These are phyloP conservation scores for Tulasnella sp. DNA, from an alignment of 768 basidiomycete species.

Conservation along the genomic window DNA sequence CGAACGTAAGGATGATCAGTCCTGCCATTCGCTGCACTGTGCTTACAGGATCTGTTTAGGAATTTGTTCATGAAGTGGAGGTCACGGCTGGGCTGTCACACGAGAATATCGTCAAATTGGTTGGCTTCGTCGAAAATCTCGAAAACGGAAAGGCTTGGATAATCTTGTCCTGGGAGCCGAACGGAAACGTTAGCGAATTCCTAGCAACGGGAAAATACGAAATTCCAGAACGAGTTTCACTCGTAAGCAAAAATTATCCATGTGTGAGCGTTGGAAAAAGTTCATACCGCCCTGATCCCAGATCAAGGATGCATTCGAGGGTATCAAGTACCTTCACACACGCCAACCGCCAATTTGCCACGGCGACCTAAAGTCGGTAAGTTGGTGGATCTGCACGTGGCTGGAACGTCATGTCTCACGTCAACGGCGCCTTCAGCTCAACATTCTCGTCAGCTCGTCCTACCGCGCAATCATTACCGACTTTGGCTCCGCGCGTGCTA, in stretches of 20 bases:
- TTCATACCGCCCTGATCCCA: background rate
- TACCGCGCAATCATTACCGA: background rate
- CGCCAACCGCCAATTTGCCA: background rate
- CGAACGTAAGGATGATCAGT: background rate
- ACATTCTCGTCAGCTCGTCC: background rate
- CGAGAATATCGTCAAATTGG: background rate
- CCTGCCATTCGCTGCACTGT: background rate
- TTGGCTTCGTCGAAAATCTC: background rate
- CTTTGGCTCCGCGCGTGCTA: background rate
- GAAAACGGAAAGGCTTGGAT: background rate
- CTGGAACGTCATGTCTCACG: background rate
- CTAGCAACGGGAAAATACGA: background rate
- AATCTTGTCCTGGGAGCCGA: background rate
- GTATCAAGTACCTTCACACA: background rate
- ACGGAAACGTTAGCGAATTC: background rate
- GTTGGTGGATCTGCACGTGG: background rate
- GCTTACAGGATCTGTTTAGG: background rate
- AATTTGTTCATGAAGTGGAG: background rate
- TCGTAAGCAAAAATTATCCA: background rate
- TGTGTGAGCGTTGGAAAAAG: background rate
- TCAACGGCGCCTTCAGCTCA: background rate
- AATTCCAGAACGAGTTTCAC: background rate
- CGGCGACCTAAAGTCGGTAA: slow-evolving; percentile 12
- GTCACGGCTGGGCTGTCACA: background rate
- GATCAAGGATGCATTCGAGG: background rate